These are phyloP conservation scores for Annona squamosa DNA, from an alignment of 164 flowering plant genomes.

Conservation along the genomic window DNA sequence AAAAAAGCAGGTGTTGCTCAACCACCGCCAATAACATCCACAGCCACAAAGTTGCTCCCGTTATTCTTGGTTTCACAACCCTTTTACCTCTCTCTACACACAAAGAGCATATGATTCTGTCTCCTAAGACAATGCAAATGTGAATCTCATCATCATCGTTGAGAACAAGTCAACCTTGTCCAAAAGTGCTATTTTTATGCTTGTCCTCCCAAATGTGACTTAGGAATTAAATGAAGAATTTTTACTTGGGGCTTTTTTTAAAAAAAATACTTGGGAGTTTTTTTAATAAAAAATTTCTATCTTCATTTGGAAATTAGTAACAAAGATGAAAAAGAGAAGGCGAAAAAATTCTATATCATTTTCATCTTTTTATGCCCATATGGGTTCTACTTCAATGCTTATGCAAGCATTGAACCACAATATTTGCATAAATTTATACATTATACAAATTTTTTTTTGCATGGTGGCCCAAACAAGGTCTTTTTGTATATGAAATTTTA, in stretches of 20 bases:
- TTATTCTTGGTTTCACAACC: slow-evolving; percentile 16
- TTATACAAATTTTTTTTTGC: no score
- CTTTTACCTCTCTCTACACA: slow-evolving; percentile 8
- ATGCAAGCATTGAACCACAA: no score
- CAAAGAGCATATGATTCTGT: slow-evolving; percentile 38
- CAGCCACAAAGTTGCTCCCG: slow-evolving; percentile 7
- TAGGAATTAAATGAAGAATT: neutral
- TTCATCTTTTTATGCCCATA: no score
- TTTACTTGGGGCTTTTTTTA: neutral
- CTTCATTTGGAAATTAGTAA: no score
- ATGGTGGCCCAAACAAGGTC: no score
- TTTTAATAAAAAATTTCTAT: no score
- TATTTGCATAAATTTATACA: no score
- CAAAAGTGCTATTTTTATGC: neutral
- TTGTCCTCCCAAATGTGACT: neutral
- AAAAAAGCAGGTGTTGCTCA: slow-evolving; percentile 5
- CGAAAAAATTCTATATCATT: no score
- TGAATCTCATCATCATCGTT: slow-evolving; percentile 47
- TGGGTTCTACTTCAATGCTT: no score
- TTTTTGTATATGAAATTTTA: no score
- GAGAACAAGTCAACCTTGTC: slow-evolving; percentile 42
- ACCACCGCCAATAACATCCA: neutral
- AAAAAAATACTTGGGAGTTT: no score
- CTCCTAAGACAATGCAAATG: slow-evolving; percentile 32
- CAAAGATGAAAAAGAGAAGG: no score